Base-by-base conservation (phyloP, 495 filamentous ascomycete genomes). In the Penicillium pulvis region DNA sequence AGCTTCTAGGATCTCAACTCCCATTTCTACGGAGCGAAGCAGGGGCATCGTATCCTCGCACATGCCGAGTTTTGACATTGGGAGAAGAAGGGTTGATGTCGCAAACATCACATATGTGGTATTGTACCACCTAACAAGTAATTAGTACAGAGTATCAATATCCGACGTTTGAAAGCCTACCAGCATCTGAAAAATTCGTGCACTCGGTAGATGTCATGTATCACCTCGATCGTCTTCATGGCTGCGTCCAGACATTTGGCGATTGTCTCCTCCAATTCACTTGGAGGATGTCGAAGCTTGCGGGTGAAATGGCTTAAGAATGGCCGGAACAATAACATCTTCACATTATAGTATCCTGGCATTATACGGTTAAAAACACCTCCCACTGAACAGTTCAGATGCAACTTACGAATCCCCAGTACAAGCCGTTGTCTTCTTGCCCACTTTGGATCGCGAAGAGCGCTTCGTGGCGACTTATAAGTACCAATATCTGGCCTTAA, bases 81-180 rank as follows among this genome's bases (percentile, higher is more conserved):
- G 71, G 10, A 76, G 68, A 28, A 78, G 74, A 12, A 78, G 68
- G 0, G 70, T 74, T 9, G 74, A 73, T n/a, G 70, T 75, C 43
- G 75, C 73, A 41, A 78, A 74, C 67, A 76, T 75, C 4, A 78
- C 69, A 43, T 76, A 78, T 3, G 75, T 78, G 48, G 72, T 75
- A 55, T 78, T 78, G 50, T 78, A 78, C 75, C 75, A 78, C 75
- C 75, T 75, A 26, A 7, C 0, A 9, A 9, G 47, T 46, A 17
- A 5, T 43, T 43, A 46, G 28, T 35, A 10, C 7, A 44, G 28
- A 35, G 41, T 6, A 42, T 19, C 3, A n/a, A 16, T 6, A 3
- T 36, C 23, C 12, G 17, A 11, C 28, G 33, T 10, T 20, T 24
- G 42, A 28, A 36, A 30, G 56, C 67, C 10, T 63, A 77, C 73